phyloP scores from a whole-genome alignment of 768 basidiomycete genomes.

The Lentinula detonsa region DNA sequence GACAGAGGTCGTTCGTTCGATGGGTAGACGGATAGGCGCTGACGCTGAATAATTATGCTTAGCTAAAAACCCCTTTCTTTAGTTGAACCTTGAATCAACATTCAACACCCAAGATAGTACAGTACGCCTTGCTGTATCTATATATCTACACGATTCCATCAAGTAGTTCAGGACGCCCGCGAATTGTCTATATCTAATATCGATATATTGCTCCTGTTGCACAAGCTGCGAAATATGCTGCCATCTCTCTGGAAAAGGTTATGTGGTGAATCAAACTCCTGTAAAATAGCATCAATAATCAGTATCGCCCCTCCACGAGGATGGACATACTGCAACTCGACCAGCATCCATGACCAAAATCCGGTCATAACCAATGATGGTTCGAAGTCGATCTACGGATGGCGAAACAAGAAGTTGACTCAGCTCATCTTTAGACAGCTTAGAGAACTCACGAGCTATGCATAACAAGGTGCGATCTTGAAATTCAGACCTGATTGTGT shows the following conservation, averaged over 20 bases:
- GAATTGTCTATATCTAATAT: slow-evolving; percentile 33
- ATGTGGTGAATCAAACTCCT: slow-evolving; percentile 56
- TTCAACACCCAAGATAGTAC: too few species aligned
- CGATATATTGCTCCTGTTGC: slow-evolving; percentile 46
- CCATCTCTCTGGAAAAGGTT: slow-evolving; percentile 38
- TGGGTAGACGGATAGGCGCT: too few species aligned
- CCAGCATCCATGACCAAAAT: slow-evolving; percentile 61
- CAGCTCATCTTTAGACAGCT: not conserved
- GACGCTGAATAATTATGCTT: too few species aligned
- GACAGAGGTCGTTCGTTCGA: too few species aligned
- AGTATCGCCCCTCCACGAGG: too few species aligned
- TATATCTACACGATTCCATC: not conserved
- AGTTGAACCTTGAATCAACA: too few species aligned
- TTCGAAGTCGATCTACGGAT: slow-evolving; percentile 47
- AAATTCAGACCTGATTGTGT: slow-evolving; percentile 59
- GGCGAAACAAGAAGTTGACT: too few species aligned
- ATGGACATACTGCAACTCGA: slow-evolving; percentile 30
- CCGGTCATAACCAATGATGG: slow-evolving; percentile 59
- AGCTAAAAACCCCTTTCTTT: too few species aligned
- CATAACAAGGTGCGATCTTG: slow-evolving; percentile 53
- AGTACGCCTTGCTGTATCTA: not conserved
- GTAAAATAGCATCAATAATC: not conserved
- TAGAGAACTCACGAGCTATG: slow-evolving; percentile 45
- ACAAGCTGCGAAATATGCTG: slow-evolving; percentile 60
- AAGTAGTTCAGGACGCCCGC: not conserved